These are phyloP conservation scores for Cymodocea nodosa DNA, from an alignment of 116 monocot species.

Conservation along the genomic window DNA sequence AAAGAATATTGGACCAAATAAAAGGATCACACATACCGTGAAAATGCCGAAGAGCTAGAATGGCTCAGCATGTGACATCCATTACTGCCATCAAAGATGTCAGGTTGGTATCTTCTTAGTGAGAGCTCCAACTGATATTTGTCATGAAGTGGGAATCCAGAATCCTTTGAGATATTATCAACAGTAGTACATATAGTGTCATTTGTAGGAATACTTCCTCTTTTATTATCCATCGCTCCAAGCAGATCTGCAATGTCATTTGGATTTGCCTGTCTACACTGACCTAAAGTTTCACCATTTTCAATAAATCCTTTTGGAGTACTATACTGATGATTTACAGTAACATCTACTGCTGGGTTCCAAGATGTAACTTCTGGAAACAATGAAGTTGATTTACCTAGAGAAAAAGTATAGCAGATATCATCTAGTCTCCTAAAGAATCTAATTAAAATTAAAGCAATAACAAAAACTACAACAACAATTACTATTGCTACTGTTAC, in stretches of 20 bases:
- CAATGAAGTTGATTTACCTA: background rate
- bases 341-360: background rate
- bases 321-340: background rate
- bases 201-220: background rate
- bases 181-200: background rate
- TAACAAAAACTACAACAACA: too few relatives aligned
- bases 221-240: slow-evolving; percentile 20
- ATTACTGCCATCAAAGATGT: slow-evolving; percentile 9
- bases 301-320: background rate
- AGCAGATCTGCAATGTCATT: slow-evolving; percentile 30
- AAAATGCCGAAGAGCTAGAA: slow-evolving; percentile 70
- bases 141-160: background rate
- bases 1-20: background rate
- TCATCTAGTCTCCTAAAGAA: background rate
- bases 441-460: background rate
- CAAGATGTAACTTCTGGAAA: slow-evolving; percentile 1
- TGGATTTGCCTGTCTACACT: background rate
- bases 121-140: slow-evolving; percentile 39
- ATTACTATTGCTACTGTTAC: too few relatives aligned
- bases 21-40: slow-evolving; percentile 14
- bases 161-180: background rate
- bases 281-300: background rate
- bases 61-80: slow-evolving; percentile 45
- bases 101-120: slow-evolving; percentile 35
- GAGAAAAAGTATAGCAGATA: background rate